Base-by-base conservation (phyloP, 2,329 filamentous ascomycete species). In the Gyromitra esculenta region DNA sequence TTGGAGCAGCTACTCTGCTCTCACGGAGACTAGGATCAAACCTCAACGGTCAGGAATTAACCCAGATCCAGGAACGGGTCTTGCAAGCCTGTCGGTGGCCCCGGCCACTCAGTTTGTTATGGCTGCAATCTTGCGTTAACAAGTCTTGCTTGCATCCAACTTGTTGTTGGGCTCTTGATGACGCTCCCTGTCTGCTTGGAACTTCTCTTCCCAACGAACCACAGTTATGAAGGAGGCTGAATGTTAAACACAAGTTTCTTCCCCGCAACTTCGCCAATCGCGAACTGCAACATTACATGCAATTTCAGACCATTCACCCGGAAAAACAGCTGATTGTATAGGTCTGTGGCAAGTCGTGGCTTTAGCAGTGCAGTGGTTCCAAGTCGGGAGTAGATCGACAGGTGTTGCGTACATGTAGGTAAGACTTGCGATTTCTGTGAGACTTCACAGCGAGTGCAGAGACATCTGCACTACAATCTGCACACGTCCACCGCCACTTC, bases 251-350 rank as follows among this genome's bases (percentile, higher is more conserved):
- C 37, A 11, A 18, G 31, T 50, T 70, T 48, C 39, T 69, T 63
- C 57, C 57, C 57, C 62, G 52, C 69, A 65, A 65, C 69, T 45
- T 72, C 63, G 70, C 70, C 70, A 73, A 73, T 73, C 52, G 56
- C 54, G 60, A 56, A 62, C 43, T 45, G 9, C 31, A 48, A 31
- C 9, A 18, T n/a, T 35, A 31, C 25, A 31, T 31, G 25, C 25
- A 31, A 31, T 31, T 31, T 31, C 25, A 31, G 25, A 31, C 25
- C 25, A 63, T 68, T 62, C 43, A 67, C 21, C 64, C 71, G 71
- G 71, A 63, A 64, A 56, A 69, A 74, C 64, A 74, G 64, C 56
- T 74, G 57, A 64, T 73, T 73, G 37, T n/a, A 71, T 71, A 63
- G 63, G 37, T 54, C n/a, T 66, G 45, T 21, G 48, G 63, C 48